A percentile compares a stretch with the other conserved stretches of the same genome.
These are phyloP conservation scores for Acidiella bohemica DNA, from an alignment of 495 filamentous ascomycete genomes.

Conservation along the genomic window DNA sequence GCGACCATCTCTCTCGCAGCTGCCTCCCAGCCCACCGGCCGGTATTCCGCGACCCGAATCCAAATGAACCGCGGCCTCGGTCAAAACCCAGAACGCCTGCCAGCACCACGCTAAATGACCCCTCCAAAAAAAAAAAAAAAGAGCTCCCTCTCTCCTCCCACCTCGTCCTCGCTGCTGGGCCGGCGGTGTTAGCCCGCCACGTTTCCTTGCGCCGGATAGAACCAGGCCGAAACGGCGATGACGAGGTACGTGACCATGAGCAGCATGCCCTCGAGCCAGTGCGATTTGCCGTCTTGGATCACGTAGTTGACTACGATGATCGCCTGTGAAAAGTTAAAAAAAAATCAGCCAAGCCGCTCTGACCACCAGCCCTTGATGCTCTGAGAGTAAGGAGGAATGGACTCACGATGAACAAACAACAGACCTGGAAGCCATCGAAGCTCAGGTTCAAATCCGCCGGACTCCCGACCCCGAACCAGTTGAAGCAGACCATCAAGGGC, in stretches of 20 bases:
- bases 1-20: no score
- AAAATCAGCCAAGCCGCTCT: background rate
- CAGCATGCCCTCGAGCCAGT: slow-evolving; percentile 31
- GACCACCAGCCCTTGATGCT: no score
- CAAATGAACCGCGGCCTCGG: no score
- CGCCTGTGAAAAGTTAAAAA: background rate
- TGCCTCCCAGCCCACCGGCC: no score
- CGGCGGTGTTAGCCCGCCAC: slow-evolving; percentile 15
- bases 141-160: no score
- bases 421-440: slow-evolving; percentile 25
- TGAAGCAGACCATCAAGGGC: slow-evolving; percentile 20
- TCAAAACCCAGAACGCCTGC: no score
- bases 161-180: no score
- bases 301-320: slow-evolving; percentile 25
- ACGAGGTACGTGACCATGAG: slow-evolving; percentile 29
- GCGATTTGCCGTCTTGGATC: slow-evolving; percentile 22
- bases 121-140: no score
- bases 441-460: slow-evolving; percentile 19
- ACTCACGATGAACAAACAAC: slow-evolving; percentile 19
- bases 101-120: no score
- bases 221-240: slow-evolving; percentile 29
- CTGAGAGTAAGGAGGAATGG: no score
- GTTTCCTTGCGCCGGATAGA: slow-evolving; percentile 21
- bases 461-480: slow-evolving; percentile 21
- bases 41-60: no score